Percentiles rank a stretch among this genome's conserved stretches.
Conservation (phyloP, 2,329 filamentous ascomycete genomes). For the Fusarium udum region DNA sequence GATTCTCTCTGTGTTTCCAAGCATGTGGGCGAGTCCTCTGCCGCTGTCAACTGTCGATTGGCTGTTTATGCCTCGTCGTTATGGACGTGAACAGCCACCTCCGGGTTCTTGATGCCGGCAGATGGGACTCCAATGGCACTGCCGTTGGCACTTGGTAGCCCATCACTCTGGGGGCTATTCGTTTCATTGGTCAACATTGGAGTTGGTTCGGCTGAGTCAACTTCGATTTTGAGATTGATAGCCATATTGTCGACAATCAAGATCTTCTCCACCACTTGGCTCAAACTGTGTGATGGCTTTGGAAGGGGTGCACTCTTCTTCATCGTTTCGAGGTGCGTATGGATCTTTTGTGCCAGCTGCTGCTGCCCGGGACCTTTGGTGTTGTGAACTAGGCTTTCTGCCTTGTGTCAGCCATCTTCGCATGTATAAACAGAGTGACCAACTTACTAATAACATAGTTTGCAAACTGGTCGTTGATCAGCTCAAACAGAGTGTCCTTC, state of each 20-base stretch:
- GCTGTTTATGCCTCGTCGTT: constrained; percentile 45
- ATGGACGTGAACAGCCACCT: constrained; percentile 40
- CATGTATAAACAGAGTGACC: constrained; percentile 39
- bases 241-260: constrained; percentile 33
- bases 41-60: neutral
- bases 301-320: constrained; percentile 63
- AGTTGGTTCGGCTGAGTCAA: constrained; percentile 66
- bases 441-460: constrained; percentile 96
- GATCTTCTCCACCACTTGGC: neutral
- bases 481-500: constrained; percentile 73
- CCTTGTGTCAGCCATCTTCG: constrained; percentile 18
- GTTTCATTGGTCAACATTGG: constrained; percentile 74
- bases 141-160: constrained; percentile 69
- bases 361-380: constrained; percentile 62
- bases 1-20: neutral
- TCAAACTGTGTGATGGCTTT: constrained; percentile 52
- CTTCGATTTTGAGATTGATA: constrained; percentile 53
- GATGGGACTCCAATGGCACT: constrained; percentile 59
- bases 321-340: constrained; percentile 62
- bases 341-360: constrained; percentile 69
- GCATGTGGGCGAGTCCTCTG: neutral
- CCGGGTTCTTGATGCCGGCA: constrained; percentile 42
- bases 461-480: constrained; percentile 91
- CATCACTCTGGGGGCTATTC: constrained; percentile 74
- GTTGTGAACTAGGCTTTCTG: constrained; percentile 83